Evolutionary conservation across 2,329 filamentous ascomycete species (phyloP), one percentile per base, ranked within the genome.

Genomic region (Phaeosphaeria sp.): DNA sequence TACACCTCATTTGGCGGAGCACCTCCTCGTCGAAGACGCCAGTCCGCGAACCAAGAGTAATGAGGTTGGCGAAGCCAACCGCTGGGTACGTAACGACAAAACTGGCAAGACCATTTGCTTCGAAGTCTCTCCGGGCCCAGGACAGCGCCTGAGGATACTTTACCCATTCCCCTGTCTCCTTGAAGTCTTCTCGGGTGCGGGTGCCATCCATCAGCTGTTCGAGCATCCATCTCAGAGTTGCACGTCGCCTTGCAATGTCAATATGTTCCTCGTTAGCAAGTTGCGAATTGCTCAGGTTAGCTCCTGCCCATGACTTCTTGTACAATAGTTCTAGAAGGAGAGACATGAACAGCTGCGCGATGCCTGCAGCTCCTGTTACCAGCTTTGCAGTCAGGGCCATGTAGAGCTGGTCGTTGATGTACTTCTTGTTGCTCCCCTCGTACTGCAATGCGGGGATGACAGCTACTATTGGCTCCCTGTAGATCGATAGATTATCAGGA

Each of bases 381-480:
- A 75, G 57, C 22, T 70, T 64, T 27, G 63, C 63, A n/a, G 72
- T 77, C 21, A 77, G 50, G 1, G 71, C 73, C 13, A 68, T 51
- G 44, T 69, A 71, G n/a, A 77, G 63, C 51, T 77, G 73, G 22
- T 74, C 63, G 24, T 71, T 67, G 56, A 76, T 72, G 56, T 76
- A 77, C 47, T 64, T 65, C 60, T 72, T 75, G 59, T 75, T 77
- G 25, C 36, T 61, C 2, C 61, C 69, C 9, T 63, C 55, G 36
- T 74, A 75, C 18, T 67, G 53, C 9, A 76, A 55, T 11, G 67
- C 56, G 3, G 73, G 73, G 20, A 77, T 60, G 21, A 72, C 57
- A 1, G 72, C 72, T 11, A 62, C 62, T 6, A 77, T 48, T 2
- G 60, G 40, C 53, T 77, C 74, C 9, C 71, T 63, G 56, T 70